Base-by-base conservation (phyloP, 495 filamentous ascomycete genomes). In the Viridothelium virens region DNA sequence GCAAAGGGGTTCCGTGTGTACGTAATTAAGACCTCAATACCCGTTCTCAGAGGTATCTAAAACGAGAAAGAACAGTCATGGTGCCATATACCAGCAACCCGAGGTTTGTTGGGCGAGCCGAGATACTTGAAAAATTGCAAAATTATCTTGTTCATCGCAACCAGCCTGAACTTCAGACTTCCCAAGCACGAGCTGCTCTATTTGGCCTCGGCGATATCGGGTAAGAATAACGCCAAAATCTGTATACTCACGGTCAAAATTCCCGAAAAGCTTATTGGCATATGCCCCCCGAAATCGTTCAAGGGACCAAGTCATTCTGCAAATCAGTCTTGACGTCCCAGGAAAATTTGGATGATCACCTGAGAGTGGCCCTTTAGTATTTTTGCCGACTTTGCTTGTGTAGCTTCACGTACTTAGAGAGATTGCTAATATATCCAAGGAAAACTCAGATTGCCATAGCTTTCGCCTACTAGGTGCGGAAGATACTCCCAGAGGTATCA, bases 391-490 rank as follows among this genome's bases (percentile, higher is more conserved):
- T 25, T 25, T 25, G 25, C 25, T 25, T 25, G 25, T 25, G 25
- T 25, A 25, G 25, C 25, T 25, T 25, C 25, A 25, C 25, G 25
- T 25, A 25, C 25, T 25, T 25, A 25, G 25, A 25, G 25, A 25
- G 25, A 44, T 44, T 44, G 14, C 41, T 44, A 44, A 44, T 44
- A 44, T 44, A 14, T 44, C 14, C 7, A 7, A 44, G 41, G 0
- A 85, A 84, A 64, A 81, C 82, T 0, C 81, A 82, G 64, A 68
- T 86, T 18, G 78, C 76, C 1, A 63, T 86, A 9, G 77, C 81
- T 63, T 65, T 82, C 47, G 76, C 77, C 0, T 80, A 81, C 66
- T 74, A 75, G 65, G 64, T 73, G 3, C 74, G 70, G 67, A 74
- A 78, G 10, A 59, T 68, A n/a, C 61, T 76, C 3, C 68, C 75